Percentiles rank a stretch among this genome's conserved stretches.
phyloP scores from a whole-genome alignment of 805 yeast species.

The Pichia sporocuriosa region DNA sequence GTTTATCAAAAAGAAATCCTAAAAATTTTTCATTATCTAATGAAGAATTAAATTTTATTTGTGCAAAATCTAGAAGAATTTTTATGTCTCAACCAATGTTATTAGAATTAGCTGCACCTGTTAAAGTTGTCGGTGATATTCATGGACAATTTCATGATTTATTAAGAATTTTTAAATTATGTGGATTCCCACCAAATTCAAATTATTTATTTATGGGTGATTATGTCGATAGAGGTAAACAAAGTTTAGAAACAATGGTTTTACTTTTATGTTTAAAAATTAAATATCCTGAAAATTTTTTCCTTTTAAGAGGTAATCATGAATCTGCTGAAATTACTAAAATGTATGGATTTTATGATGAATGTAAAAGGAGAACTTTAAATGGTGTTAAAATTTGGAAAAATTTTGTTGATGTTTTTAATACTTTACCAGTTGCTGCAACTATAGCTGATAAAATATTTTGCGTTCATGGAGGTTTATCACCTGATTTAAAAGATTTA shows the following conservation, averaged over 20 bases:
- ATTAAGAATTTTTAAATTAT: constrained; percentile 46
- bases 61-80: constrained; percentile 52
- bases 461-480: constrained; percentile 66
- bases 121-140: constrained; percentile 77
- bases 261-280: constrained; percentile 47
- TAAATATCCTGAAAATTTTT: constrained; percentile 54
- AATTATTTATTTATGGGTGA: constrained; percentile 54
- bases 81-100: constrained; percentile 60
- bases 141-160: constrained; percentile 62
- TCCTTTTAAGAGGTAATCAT: constrained; percentile 54
- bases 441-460: constrained; percentile 52
- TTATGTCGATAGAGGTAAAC: constrained; percentile 54
- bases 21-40: constrained; percentile 45
- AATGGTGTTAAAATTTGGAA: constrained; percentile 42
- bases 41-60: constrained; percentile 49
- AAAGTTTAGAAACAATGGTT: constrained; percentile 49
- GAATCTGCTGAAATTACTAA: constrained; percentile 54
- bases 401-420: constrained; percentile 47
- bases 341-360: constrained; percentile 56
- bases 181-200: constrained; percentile 54
- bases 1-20: constrained; percentile 36
- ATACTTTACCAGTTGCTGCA: constrained; percentile 55
- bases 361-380: constrained; percentile 46
- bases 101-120: constrained; percentile 66
- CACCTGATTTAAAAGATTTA: constrained; percentile 61